Evolutionary conservation across 225 moss, liverwort and hornwort genomes (phyloP).

Genomic region (Physcomitrellopsis africana): DNA sequence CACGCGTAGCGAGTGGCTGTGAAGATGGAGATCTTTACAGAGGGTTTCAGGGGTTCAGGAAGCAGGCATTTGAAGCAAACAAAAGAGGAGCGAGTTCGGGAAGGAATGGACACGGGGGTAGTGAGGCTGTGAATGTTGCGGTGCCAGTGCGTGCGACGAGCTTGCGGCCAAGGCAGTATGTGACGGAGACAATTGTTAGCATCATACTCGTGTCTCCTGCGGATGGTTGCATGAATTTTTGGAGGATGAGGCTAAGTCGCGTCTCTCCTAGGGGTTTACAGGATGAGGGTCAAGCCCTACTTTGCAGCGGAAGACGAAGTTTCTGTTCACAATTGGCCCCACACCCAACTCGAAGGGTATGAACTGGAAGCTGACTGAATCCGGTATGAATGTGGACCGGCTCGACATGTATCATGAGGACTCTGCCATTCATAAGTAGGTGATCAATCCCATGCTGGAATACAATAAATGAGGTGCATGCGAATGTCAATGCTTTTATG

Average conservation of each 20-base stretch:
- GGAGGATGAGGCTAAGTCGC: constrained; percentile 43
- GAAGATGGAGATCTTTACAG: background rate
- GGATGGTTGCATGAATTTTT: constrained; percentile 51
- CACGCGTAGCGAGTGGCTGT: background rate
- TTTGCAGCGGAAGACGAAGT: constrained; percentile 92
- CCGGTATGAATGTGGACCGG: constrained; percentile 78
- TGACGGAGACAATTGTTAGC: constrained; percentile 41
- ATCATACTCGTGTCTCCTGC: constrained; percentile 59
- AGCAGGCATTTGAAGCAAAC: background rate
- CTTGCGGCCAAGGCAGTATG: constrained; percentile 43
- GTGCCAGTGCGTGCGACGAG: constrained; percentile 45
- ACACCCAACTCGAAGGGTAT: constrained; percentile 62
- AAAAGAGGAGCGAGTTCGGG: background rate
- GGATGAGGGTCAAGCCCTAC: constrained; percentile 75
- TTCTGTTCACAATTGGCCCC: constrained; percentile 79
- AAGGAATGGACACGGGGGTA: background rate
- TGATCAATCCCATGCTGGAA: constrained; percentile 54
- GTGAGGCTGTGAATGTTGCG: background rate
- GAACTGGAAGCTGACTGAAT: constrained; percentile 63
- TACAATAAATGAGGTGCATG: constrained; percentile 63
- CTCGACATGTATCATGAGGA: constrained; percentile 85
- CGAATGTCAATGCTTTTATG: constrained; percentile 75
- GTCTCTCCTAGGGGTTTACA: constrained; percentile 28
- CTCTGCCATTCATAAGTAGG: constrained; percentile 58
- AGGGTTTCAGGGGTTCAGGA: constrained; percentile 28